Evolutionary conservation across 2,329 filamentous ascomycete species (phyloP), one percentile per base, ranked within the genome.

Genomic region (Fusarium sp.): DNA sequence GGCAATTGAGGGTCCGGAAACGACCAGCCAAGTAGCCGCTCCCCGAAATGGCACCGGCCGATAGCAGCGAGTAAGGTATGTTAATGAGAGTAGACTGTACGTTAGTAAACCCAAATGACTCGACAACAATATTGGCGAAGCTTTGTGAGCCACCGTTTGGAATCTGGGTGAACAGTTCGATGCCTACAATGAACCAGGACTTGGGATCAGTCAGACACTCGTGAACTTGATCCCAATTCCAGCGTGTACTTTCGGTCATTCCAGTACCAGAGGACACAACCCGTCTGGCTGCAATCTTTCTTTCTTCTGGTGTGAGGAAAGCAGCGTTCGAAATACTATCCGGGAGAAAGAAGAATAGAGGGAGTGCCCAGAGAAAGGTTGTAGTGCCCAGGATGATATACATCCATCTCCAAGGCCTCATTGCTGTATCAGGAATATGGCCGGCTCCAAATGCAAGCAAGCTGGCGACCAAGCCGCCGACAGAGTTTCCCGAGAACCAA

Each of bases 141-240:
- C 80, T 83, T 63, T 84, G 81, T 1, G 83, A 85, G 21, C 86
- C 85, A 29, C 85, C 85, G 58, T 88, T 88, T 36, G 86, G 84
- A 21, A 88, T 86, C 70, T 85, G 82, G 2, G 79, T 82, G 3
- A 82, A 70, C 5, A 87, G 58, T 19, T 80, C 78, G 19, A 88
- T 79, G 2, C 74, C 75, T 53, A 85, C 78, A 41, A 88, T 78
- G 43, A 87, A 73, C 84, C 84, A 88, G 0, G 84, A 84, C 70
- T 88, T 87, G 4, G 82, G 83, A 61, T 87, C 85, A 9, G 76
- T 49, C 0, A 87, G 69, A 44, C 83, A 85, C 69, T 88, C 84
- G 6, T 71, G 54, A 25, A 79, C 72, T 65, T 88, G 85, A 3
- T 78, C 73, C 76, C 79, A 80, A 48, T 75, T 78, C 78, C 81